Evolutionary conservation across 495 filamentous ascomycete species (phyloP), one percentile per base, ranked within the genome.

Genomic region (Tuber magnatum): DNA sequence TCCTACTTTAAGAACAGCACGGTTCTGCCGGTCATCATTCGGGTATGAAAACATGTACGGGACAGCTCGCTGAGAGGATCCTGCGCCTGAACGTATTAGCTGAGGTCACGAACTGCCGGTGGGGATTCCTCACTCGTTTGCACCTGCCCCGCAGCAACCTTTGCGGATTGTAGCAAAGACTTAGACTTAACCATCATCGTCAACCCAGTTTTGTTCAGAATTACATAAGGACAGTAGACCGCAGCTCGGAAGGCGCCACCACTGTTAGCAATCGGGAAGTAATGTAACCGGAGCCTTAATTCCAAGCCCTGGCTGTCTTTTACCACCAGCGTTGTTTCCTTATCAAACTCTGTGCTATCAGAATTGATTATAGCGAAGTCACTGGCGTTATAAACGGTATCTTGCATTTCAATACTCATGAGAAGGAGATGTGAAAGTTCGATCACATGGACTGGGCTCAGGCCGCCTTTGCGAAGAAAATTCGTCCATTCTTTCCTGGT

Each of bases 401-500:
- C 96, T 84, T 99, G 92, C 90, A 99, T 90, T 81, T 97, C 93
- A 80, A 98, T 88, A 80, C 94, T 97, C 80, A 99, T 87, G 40
- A 98, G 85, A 12, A 99, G 86, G 32, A 98, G 87, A 84, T 98
- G 95, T 28, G 95, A 97, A 4, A 98, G 85, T 83, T 98, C 94
- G 61, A 98, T 93, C 12, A 97, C 94, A 84, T 99, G 95, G 3
- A 98, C 94, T 1, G 95, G 95, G 83, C 95, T 98, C 69, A 97
- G 91, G 35, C 95, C 95, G 16, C 95, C 95, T 83, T 97, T 98
- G 72, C 95, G 88, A 35, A 99, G 84, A 86, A 99, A 99, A 82
- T 99, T 99, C 0, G 94, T 94, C 95, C 96, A 99, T 83, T 99
- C 94, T 82, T 96, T 95, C 85, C 92, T 94, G 0, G 93, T 97